Evolutionary conservation across 179 eudicot genomes (phyloP), one percentile per base, ranked within the genome.

Genomic region (Silene vulgaris): DNA sequence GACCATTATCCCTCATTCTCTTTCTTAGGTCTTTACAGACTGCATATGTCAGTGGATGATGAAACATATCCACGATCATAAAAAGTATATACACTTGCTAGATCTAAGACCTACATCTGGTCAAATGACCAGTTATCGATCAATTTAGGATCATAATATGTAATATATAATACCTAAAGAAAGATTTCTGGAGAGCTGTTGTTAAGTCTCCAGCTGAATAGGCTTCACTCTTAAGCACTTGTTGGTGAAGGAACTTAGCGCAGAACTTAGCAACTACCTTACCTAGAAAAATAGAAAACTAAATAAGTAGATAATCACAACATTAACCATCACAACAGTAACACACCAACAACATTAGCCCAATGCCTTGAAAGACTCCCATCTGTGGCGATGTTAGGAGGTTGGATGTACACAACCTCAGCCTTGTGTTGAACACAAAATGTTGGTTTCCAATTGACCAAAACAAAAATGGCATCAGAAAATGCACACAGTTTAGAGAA

Each of bases 211-310:
- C 99, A 79, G 91, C 79, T 57, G 84, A 77, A 83, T 96, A 96
- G 45, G 97, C 89, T 83, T 96, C 96, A 76, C 82, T 80, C 89
- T 90, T 90, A 5, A 93, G 90, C 83, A 96, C 90, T 86, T 96
- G 99, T 59, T 84, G 93, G 80, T 96, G 99, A 83, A 96, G 97
- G 82, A 81, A 93, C 79, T 96, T 93, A 35, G 97, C 99, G 82
- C 99, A 95, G 81, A 95, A 95, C 87, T 93, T 95, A 40, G 99
- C 90, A 76, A 95, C 99, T 73, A 95, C 99, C 84, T 95, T 95
- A 71, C 99, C 99, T 95, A 79, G 43, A 75, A 32, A 81, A 52
- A 70, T 17, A 76, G 69, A 67, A 73, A 52, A 77, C 59, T 77
- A 48, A 35, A 37, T 74, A 59, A 74, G 74, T 40, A 65, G 32